phyloP scores from a whole-genome alignment of 2,329 filamentous ascomycete species.

The Cladorrhinum sp. region DNA sequence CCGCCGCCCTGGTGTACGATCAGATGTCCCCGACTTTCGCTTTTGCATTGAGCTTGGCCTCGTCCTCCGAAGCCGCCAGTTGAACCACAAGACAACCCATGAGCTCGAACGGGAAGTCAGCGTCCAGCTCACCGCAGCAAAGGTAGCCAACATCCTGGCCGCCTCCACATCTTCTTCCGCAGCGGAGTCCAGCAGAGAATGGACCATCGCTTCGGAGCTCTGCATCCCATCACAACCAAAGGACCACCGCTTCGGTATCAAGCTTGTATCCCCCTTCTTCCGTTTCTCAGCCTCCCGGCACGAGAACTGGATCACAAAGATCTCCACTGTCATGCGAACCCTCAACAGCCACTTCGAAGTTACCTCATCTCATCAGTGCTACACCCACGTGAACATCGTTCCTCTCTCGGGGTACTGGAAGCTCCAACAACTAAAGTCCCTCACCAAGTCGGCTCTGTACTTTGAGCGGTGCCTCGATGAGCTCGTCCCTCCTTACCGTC shows the following conservation, averaged over 20 bases:
- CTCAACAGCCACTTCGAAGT: conserved; percentile 26
- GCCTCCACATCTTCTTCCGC: neutral
- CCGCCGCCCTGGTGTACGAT: neutral
- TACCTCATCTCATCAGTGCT: conserved; percentile 26
- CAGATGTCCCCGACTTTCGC: conserved; percentile 21
- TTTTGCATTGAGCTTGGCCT: conserved; percentile 27
- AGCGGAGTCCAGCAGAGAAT: conserved; percentile 15
- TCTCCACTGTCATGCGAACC: conserved; percentile 11
- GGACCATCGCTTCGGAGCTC: conserved; percentile 23
- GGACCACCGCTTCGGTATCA: conserved; percentile 27
- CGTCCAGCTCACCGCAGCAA: conserved; percentile 14
- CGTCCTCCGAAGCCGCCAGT: conserved; percentile 25
- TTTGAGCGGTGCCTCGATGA: conserved; percentile 28
- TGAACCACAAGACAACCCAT: conserved; percentile 16
- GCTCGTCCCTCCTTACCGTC: conserved; percentile 25
- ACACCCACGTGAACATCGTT: conserved; percentile 25
- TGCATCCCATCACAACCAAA: conserved; percentile 19
- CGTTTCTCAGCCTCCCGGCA: conserved; percentile 18
- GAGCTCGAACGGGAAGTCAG: conserved; percentile 24
- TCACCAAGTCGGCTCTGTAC: conserved; percentile 25
- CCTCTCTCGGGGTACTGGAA: conserved; percentile 21
- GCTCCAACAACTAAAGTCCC: conserved; percentile 21
- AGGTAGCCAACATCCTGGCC: conserved; percentile 20
- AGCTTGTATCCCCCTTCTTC: conserved; percentile 26
- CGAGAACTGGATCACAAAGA: conserved; percentile 18